phyloP scores from a whole-genome alignment of 306 rosid genomes.

The Spatholobus suberectus region DNA sequence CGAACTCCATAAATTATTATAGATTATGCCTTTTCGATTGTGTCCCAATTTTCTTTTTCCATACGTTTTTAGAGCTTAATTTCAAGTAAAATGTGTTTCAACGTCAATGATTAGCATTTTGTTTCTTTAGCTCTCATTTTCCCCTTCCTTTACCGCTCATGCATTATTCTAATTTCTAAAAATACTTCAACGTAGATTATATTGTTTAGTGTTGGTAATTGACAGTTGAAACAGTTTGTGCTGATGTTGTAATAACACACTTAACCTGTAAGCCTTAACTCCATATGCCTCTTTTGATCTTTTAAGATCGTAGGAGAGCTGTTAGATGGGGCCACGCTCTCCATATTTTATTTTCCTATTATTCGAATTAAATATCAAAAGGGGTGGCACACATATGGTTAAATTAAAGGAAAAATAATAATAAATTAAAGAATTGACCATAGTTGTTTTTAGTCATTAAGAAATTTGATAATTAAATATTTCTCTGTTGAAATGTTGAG shows the following conservation, averaged over 20 bases:
- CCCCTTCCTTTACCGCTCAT: background rate
- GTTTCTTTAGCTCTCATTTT: background rate
- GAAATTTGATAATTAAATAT: background rate
- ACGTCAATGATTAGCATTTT: background rate
- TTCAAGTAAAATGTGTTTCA: background rate
- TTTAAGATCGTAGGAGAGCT: too few species aligned
- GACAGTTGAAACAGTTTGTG: background rate
- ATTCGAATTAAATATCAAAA: background rate
- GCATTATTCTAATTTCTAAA: background rate
- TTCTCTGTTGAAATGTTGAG: too few species aligned
- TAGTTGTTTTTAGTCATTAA: background rate
- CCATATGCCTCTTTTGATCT: background rate
- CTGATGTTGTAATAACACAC: background rate
- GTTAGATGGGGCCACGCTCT: background rate
- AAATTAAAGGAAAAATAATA: too few species aligned
- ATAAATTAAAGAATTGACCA: background rate
- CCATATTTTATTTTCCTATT: background rate
- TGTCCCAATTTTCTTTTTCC: background rate
- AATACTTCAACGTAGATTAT: background rate
- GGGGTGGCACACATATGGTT: background rate
- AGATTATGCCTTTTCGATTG: background rate
- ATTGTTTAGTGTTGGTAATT: background rate
- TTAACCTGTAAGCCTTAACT: background rate
- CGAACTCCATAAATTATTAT: background rate
- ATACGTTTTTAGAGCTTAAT: background rate